Evolutionary conservation across 768 basidiomycete genomes (phyloP), one percentile per base, ranked within the genome.

Genomic region (Pleurotus djamor): DNA sequence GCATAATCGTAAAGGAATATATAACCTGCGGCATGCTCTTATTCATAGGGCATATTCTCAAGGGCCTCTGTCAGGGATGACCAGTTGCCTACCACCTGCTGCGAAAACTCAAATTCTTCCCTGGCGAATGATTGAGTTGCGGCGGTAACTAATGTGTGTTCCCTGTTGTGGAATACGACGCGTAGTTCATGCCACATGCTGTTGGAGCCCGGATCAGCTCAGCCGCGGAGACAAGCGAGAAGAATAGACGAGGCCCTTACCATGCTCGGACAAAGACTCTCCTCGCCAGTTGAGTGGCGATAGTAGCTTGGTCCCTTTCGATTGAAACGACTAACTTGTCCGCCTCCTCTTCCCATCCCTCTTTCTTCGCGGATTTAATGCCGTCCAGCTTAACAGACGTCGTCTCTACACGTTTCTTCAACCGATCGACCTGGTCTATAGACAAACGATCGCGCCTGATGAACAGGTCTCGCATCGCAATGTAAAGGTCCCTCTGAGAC

Each of bases 151-250:
- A 96, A 79, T 0, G 90, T 81, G 64, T 94, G 92, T 74, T 97
- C 95, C 57, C 90, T 80, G 63, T 96, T 94, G 71, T 97, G 94
- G 48, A 96, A 76, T 38, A 98, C 88, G 14, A 94, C 91, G 21
- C 92, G 86, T n/a, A 96, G 79, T 71, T 98, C 95, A 66, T 96
- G 92, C 94, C 95, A 98, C 83, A 97, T 84, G 64, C 95, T 94
- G 64, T 34, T 36, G 57, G 3, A 37, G 36, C 36, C 10, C 14
- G 57, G n/a, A 41, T 48, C 55, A 49, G 7, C 49, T 52, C 14
- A 45, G 38, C 48, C 37, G 57, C 62, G 2, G 60, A 37, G 65
- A 60, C 60, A 28, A 28, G 48, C 41, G 44, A 52, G 58, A 16
- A 38, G 34, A 49, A 59, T 45, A 33, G 14, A 28, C 8, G 17